Conservation (phyloP, 1,284 basidiomycete species). For the Malassezia sympodialis region DNA sequence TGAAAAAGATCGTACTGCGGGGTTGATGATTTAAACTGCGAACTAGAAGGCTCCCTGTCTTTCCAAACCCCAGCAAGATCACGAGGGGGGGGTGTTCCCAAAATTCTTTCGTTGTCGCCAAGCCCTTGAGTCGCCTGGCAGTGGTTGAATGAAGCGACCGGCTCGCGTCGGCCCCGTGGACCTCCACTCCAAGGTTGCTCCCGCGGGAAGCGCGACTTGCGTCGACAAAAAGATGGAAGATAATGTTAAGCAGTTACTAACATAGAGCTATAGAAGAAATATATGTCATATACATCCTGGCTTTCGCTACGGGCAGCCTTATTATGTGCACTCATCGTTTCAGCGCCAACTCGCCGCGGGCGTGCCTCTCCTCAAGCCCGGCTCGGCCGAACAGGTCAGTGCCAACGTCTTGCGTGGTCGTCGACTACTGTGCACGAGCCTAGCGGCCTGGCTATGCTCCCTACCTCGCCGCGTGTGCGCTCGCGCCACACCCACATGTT, state of each 20-base stretch:
- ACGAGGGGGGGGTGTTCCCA: conserved; percentile 1
- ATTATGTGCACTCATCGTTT: too few relatives aligned
- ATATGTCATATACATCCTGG: too few relatives aligned
- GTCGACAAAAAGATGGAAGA: not conserved
- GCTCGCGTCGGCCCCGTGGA: not conserved
- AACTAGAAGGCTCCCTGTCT: not conserved
- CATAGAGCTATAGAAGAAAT: not conserved
- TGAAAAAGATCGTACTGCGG: not conserved
- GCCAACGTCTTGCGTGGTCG: not conserved
- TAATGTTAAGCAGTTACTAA: not conserved
- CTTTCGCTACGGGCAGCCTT: too few relatives aligned
- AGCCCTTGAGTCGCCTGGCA: not conserved
- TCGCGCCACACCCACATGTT: conserved; percentile 1
- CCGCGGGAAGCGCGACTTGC: not conserved
- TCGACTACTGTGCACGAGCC: not conserved
- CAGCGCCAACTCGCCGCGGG: too few relatives aligned
- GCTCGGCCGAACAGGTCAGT: not conserved
- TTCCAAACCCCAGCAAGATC: conserved; percentile 1
- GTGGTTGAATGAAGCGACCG: not conserved
- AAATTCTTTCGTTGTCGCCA: conserved; percentile 2
- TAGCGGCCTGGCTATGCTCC: conserved; percentile 3
- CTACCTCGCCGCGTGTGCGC: conserved; percentile 2
- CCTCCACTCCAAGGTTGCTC: not conserved
- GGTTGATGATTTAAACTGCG: not conserved
- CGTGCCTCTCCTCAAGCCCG: not conserved